Evolutionary conservation across 2,329 filamentous ascomycete genomes (phyloP).

Genomic region (Phialophora macrospora): DNA sequence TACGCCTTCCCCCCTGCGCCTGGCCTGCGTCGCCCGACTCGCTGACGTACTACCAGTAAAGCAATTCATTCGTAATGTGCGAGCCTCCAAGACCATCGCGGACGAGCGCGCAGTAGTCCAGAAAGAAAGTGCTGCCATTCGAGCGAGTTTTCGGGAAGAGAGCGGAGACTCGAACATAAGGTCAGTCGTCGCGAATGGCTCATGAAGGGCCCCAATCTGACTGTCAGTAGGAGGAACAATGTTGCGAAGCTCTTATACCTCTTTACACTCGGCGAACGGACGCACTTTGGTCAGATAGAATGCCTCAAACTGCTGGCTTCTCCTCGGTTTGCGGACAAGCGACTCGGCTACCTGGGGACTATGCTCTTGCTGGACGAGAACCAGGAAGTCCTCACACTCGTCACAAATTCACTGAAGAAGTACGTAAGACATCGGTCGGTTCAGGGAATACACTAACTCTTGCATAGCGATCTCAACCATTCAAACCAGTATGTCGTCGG

Average conservation of each 20-base stretch:
- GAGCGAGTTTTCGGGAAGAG: constrained; percentile 97
- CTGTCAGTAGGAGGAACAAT: constrained; percentile 80
- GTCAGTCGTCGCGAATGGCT: constrained; percentile 59
- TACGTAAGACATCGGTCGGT: constrained; percentile 49
- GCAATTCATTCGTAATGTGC: constrained; percentile 99
- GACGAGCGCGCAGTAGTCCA: constrained; percentile 98
- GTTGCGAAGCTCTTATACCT: constrained; percentile 98
- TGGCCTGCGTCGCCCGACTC: background rate
- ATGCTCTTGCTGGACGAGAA: constrained; percentile 97
- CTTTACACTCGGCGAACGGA: constrained; percentile 95
- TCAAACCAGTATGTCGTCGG: constrained; percentile 99
- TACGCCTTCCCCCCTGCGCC: constrained; percentile 15
- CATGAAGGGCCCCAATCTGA: constrained; percentile 3
- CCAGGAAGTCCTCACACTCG: constrained; percentile 93
- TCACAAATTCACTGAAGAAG: constrained; percentile 98
- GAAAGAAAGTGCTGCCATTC: constrained; percentile 97
- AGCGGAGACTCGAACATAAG: constrained; percentile 88
- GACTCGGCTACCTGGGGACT: constrained; percentile 91
- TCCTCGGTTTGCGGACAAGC: constrained; percentile 96
- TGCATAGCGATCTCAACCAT: constrained; percentile 83
- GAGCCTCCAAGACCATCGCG: constrained; percentile 97
- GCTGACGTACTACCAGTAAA: constrained; percentile 70
- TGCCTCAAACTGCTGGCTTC: constrained; percentile 96
- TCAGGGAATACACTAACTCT: constrained; percentile 44
- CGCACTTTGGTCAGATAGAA: constrained; percentile 99